phyloP scores from a whole-genome alignment of 2,329 filamentous ascomycete species.

The Colletotrichum sp. region DNA sequence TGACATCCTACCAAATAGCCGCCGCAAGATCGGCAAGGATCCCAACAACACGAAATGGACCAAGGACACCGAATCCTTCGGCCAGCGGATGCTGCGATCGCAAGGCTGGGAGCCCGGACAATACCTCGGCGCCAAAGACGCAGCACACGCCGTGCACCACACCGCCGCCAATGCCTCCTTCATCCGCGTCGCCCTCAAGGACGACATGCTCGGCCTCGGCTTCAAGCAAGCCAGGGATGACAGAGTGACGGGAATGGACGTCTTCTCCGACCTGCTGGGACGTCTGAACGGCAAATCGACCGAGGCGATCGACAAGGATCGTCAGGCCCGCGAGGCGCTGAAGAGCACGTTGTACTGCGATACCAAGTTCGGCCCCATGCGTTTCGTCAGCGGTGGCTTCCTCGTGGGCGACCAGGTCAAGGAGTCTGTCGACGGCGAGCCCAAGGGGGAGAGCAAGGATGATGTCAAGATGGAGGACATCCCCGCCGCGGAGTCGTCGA shows the following conservation, averaged over 20 bases:
- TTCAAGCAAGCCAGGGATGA: constrained; percentile 78
- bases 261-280: constrained; percentile 85
- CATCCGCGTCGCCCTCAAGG: constrained; percentile 84
- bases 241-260: constrained; percentile 83
- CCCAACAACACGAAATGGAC: constrained; percentile 97
- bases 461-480: constrained; percentile 25
- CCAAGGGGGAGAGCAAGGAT: constrained; percentile 27
- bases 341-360: constrained; percentile 78
- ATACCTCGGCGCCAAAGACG: constrained; percentile 79
- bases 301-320: constrained; percentile 72
- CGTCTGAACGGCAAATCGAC: constrained; percentile 88
- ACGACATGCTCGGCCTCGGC: constrained; percentile 89
- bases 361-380: constrained; percentile 78
- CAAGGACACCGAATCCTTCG: constrained; percentile 80
- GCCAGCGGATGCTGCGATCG: constrained; percentile 84
- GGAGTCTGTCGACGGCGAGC: constrained; percentile 41
- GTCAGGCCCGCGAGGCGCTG: constrained; percentile 69
- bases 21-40: constrained; percentile 81
- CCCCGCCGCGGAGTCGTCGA: constrained; percentile 30
- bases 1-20: constrained; percentile 27
- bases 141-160: constrained; percentile 76
- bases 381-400: constrained; percentile 87
- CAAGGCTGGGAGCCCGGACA: constrained; percentile 92
- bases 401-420: constrained; percentile 63
- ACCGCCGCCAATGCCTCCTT: constrained; percentile 83